Conservation (phyloP, 441 rosid genomes). For the Aquilaria agallochum region DNA sequence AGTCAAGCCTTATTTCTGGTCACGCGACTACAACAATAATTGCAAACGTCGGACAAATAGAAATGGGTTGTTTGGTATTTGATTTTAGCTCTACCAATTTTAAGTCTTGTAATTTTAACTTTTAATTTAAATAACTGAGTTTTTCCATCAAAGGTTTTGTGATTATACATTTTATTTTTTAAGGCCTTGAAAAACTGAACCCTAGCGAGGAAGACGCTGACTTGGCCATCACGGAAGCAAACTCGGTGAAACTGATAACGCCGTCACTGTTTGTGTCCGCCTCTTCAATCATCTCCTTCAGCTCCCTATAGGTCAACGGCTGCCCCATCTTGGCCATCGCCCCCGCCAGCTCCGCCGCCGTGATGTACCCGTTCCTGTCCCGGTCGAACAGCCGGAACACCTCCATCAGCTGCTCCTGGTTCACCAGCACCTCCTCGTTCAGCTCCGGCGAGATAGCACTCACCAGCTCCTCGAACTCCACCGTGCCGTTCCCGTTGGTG, state of each 20-base stretch:
- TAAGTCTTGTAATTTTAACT: too few relatives aligned
- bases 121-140: too few relatives aligned
- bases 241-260: slow-evolving; percentile 52
- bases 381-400: slow-evolving; percentile 55
- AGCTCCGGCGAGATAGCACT: slow-evolving; percentile 41
- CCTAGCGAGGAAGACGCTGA: slow-evolving; percentile 36
- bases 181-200: too few relatives aligned
- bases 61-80: too few relatives aligned
- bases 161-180: too few relatives aligned
- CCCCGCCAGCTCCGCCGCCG: slow-evolving; percentile 59
- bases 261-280: slow-evolving; percentile 68
- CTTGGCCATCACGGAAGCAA: slow-evolving; percentile 55
- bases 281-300: slow-evolving; percentile 54
- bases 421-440: slow-evolving; percentile 40
- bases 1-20: too few relatives aligned
- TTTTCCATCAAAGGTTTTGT: too few relatives aligned
- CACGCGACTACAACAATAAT: too few relatives aligned
- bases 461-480: slow-evolving; percentile 61
- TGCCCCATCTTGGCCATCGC: slow-evolving; percentile 70
- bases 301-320: slow-evolving; percentile 53
- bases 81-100: too few relatives aligned
- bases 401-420: slow-evolving; percentile 50
- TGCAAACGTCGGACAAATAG: too few relatives aligned
- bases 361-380: slow-evolving; percentile 54
- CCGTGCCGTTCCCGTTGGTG: slow-evolving; percentile 48